A percentile compares a stretch with the other conserved stretches of the same genome.
phyloP scores from a whole-genome alignment of 257 asterid species.

The Penstemon barbatus region DNA sequence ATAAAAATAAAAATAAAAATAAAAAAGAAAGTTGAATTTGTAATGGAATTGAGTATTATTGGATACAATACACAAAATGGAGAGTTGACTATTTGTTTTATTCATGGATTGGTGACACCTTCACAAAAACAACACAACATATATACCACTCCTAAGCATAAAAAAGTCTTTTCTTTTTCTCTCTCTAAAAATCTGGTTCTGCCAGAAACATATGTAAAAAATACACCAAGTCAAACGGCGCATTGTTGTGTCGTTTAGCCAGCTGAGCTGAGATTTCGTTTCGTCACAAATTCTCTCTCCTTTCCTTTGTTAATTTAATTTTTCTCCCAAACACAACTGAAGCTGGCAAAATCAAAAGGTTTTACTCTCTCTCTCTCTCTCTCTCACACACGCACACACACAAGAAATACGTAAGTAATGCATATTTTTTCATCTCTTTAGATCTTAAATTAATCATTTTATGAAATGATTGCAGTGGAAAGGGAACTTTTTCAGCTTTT shows the following conservation, averaged over 20 bases:
- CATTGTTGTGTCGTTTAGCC: constrained; percentile 38
- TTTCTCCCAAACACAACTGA: constrained; percentile 4
- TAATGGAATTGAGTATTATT: no score
- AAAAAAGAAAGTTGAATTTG: constrained; percentile 18
- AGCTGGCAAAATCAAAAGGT: neutral
- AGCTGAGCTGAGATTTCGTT: constrained; percentile 33
- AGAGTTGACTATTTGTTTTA: constrained; percentile 32
- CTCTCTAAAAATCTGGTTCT: constrained; percentile 25
- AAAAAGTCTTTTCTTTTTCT: constrained; percentile 15
- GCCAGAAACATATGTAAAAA: neutral
- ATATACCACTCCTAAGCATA: constrained; percentile 3
- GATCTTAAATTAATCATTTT: constrained; percentile 25
- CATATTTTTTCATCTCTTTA: neutral
- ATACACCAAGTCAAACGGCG: constrained; percentile 34
- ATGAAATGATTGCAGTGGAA: constrained; percentile 28
- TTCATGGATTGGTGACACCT: constrained; percentile 2
- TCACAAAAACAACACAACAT: constrained; percentile 6
- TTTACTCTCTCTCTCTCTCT: constrained; percentile 19
- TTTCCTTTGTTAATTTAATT: neutral
- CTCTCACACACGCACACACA: neutral
- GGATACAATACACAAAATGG: neutral
- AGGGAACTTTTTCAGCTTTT: constrained; percentile 27
- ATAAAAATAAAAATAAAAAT: no score
- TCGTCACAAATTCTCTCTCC: constrained; percentile 19
- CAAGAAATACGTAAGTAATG: neutral